phyloP scores from a whole-genome alignment of 108 stramenopile genomes.

The Discostella pseudostelligera region DNA sequence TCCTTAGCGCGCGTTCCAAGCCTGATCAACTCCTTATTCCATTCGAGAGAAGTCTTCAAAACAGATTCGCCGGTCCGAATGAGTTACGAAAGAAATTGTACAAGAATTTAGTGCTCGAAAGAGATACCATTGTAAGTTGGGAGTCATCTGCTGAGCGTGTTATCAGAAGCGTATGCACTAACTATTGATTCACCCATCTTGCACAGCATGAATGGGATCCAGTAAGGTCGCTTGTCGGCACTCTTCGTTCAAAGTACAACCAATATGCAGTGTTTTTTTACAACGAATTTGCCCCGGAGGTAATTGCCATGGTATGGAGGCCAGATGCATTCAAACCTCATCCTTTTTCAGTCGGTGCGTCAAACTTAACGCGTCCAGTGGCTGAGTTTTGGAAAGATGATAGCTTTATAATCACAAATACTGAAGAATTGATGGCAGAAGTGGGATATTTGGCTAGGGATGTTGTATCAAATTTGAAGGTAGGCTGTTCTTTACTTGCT shows the following conservation, averaged over 20 bases:
- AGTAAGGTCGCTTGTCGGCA: conserved; percentile 53
- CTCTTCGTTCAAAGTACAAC: conserved; percentile 60
- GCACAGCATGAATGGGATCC: conserved; percentile 65
- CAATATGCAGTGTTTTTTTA: conserved; percentile 75
- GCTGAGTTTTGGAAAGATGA: conserved; percentile 60
- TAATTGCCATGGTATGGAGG: conserved; percentile 80
- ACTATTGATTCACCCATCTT: conserved; percentile 7
- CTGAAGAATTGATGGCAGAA: conserved; percentile 68
- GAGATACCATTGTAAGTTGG: conserved; percentile 42
- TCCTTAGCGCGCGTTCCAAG: conserved; percentile 7
- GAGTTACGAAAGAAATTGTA: conserved; percentile 62
- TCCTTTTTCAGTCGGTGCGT: conserved; percentile 68
- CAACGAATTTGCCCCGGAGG: conserved; percentile 76
- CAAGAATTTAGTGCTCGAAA: conserved; percentile 59
- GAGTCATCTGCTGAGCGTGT: not conserved
- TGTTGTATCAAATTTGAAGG: conserved; percentile 57
- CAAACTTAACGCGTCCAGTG: conserved; percentile 63
- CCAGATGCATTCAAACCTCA: conserved; percentile 53
- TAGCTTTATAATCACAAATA: conserved; percentile 53
- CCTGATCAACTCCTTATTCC: conserved; percentile 25
- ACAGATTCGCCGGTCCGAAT: conserved; percentile 60
- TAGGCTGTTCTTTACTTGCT: conserved; percentile 21
- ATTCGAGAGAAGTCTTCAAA: conserved; percentile 60
- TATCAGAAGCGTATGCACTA: not conserved
- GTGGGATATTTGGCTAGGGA: conserved; percentile 41